These are phyloP conservation scores for Hypericum perforatum DNA, from an alignment of 345 rosid genomes.

Conservation along the genomic window DNA sequence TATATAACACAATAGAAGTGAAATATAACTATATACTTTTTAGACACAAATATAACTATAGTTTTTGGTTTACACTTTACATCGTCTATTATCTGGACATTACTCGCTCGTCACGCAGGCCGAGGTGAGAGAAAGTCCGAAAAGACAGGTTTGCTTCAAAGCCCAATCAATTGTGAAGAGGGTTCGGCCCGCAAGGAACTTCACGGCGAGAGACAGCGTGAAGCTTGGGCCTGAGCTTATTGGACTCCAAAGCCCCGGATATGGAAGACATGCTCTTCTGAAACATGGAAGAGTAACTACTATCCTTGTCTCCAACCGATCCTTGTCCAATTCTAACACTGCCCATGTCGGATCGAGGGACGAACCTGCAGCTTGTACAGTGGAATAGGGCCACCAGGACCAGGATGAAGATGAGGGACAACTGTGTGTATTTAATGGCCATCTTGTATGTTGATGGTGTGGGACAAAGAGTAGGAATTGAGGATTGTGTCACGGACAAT, in stretches of 20 bases:
- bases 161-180: slow-evolving; percentile 32
- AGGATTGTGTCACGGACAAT: not conserved
- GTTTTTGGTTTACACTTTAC: too few relatives aligned
- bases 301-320: too few relatives aligned
- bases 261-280: slow-evolving; percentile 15
- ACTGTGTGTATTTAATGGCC: slow-evolving; percentile 13
- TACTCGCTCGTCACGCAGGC: too few relatives aligned
- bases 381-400: slow-evolving; percentile 15
- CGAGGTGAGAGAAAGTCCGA: too few relatives aligned
- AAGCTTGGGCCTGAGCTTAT: slow-evolving; percentile 2
- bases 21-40: too few relatives aligned
- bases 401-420: slow-evolving; percentile 11
- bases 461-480: not conserved
- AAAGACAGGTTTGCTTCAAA: not conserved
- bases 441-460: slow-evolving; percentile 1
- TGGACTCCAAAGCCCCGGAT: slow-evolving; percentile 8
- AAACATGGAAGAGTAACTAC: slow-evolving; percentile 1
- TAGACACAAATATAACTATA: too few relatives aligned
- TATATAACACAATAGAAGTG: too few relatives aligned
- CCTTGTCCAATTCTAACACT: not conserved
- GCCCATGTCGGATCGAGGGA: not conserved
- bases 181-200: slow-evolving; percentile 37
- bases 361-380: slow-evolving; percentile 14
- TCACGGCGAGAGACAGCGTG: slow-evolving; percentile 26
- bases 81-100: too few relatives aligned